Evolutionary conservation across 768 basidiomycete genomes (phyloP).

Genomic region (Suillus hirtellus): DNA sequence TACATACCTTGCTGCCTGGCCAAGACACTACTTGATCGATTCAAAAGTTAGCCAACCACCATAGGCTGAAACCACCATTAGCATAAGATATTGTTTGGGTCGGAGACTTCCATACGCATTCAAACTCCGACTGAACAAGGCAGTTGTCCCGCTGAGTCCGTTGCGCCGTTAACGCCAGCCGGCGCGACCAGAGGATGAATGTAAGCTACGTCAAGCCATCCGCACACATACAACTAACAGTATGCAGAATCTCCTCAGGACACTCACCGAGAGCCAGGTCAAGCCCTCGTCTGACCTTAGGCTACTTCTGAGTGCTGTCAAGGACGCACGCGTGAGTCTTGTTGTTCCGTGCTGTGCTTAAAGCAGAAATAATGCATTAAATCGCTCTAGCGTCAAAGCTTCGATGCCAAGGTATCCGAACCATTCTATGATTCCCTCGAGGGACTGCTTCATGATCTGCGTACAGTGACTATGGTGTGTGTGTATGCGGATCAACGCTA

Average conservation of each 20-base stretch:
- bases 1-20: too few species aligned
- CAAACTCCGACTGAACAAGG: constrained; percentile 29
- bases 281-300: constrained; percentile 72
- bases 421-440: constrained; percentile 95
- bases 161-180: constrained; percentile 15
- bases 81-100: background rate
- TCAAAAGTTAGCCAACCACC: too few species aligned
- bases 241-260: constrained; percentile 82
- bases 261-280: constrained; percentile 76
- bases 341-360: background rate
- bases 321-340: constrained; percentile 79
- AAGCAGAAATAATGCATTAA: constrained; percentile 20
- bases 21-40: too few species aligned
- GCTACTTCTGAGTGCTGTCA: constrained; percentile 79
- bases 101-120: background rate
- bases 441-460: constrained; percentile 82
- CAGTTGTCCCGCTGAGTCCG: constrained; percentile 23
- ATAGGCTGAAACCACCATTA: too few species aligned
- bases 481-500: constrained; percentile 20
- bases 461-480: constrained; percentile 65
- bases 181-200: constrained; percentile 39
- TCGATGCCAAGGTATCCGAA: constrained; percentile 75
- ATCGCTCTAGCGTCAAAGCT: constrained; percentile 40
- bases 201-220: constrained; percentile 26
- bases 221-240: constrained; percentile 12